Evolutionary conservation across 2,329 filamentous ascomycete species (phyloP).

Genomic region (Nemania sp.): DNA sequence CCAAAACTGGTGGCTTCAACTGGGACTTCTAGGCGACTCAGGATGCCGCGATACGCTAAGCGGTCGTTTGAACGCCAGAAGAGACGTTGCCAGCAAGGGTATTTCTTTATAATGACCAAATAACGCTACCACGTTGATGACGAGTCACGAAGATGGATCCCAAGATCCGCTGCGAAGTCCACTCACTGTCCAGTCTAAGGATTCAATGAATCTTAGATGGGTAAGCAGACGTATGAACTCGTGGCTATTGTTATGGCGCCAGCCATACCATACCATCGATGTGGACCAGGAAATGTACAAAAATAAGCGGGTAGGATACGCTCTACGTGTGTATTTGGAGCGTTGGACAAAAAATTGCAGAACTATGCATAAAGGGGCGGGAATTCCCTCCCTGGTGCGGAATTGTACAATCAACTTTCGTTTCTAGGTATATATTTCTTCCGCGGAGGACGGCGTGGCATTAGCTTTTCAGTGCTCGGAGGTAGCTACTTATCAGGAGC

Average conservation of each 20-base stretch:
- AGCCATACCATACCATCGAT: background rate
- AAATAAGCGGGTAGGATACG: background rate
- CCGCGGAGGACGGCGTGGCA: background rate
- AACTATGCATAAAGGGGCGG: background rate
- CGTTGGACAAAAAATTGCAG: conserved; percentile 14
- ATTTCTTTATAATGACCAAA: conserved; percentile 26
- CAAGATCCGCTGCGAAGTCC: background rate
- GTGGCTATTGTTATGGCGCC: background rate
- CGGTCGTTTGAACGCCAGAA: conserved; percentile 2
- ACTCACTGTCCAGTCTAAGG: background rate
- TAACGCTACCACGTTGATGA: conserved; percentile 38
- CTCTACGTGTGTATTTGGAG: background rate
- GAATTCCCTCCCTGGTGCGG: background rate
- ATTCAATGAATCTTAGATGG: background rate
- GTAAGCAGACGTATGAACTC: background rate
- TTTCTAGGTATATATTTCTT: conserved; percentile 17
- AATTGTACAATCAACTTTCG: conserved; percentile 18
- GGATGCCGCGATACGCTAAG: conserved; percentile 28
- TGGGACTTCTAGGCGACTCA: conserved; percentile 41
- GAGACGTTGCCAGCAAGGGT: background rate
- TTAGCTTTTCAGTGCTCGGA: background rate
- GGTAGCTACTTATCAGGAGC: background rate
- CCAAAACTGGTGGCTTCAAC: conserved; percentile 36
- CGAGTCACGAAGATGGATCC: conserved; percentile 20
- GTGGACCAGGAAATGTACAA: conserved; percentile 15